Base-by-base conservation (phyloP, 768 basidiomycete species). In the Strobilomyces echinocephalus region DNA sequence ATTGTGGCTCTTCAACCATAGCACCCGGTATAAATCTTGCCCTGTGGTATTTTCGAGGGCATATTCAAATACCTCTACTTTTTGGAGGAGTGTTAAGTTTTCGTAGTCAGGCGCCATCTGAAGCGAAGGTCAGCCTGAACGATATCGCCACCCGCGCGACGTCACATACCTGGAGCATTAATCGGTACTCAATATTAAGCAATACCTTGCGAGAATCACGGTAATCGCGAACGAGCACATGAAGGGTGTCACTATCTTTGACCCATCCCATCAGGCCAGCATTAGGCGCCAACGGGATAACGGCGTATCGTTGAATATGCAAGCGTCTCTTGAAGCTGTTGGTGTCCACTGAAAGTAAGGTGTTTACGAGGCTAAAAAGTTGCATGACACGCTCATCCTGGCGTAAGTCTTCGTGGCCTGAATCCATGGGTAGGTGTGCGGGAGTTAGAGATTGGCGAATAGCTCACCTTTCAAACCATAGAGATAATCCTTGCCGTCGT, bases 361-460 rank as follows among this genome's bases (percentile, higher is more conserved):
- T 95, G 71, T 99, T 99, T 62, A 98, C 89, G 44, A 99, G 84
- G 54, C 97, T 89, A 70, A 98, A 98, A 18, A 98, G 79, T 69
- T 99, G 97, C 95, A 98, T 98, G 52, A 98, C 97, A 57, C 97
- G 83, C 64, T 99, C 97, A 67, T 99, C 97, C 72, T 98, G 97
- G 38, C 97, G 93, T 47, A 99, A 78, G 74, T 99, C 97, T 73
- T 99, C 97, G 70, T 99, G 97, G 8, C 97, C 93, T 95, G 57
- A 43, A 41, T 30, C 18, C 51, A 28, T 10, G 9, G 24, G 40
- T 57, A 14, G 58, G 56, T 36, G 28, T 39, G 46, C 11, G 45
- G 16, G 9, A 33, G 4, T 16, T 4, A 28, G 26, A 6, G 18
- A 10, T 7, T n/a, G 16, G 30, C 16, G 26, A 2, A 33, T 14